These are phyloP conservation scores for Tetragonia tetragonoides DNA, from an alignment of 148 eudicot species.

Conservation along the genomic window DNA sequence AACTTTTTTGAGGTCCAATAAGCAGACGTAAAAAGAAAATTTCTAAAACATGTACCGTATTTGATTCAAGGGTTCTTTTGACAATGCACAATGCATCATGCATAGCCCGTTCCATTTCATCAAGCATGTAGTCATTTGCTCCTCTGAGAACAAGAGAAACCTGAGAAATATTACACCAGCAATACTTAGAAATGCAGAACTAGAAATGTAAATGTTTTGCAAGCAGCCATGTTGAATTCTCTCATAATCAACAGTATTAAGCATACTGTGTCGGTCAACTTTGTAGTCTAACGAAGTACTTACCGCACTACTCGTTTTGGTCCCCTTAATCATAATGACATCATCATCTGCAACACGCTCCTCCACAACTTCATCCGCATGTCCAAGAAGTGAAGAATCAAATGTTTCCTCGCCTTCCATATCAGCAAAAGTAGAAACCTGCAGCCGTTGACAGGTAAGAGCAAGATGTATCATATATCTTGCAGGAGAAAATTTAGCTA, in stretches of 20 bases:
- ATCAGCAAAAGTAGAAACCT: conserved; percentile 98
- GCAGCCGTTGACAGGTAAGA: conserved; percentile 18
- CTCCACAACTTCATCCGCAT: conserved; percentile 95
- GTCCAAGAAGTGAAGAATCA: conserved; percentile 86
- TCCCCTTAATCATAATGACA: conserved; percentile 90
- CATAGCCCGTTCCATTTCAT: conserved; percentile 98
- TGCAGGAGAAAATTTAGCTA: not conserved
- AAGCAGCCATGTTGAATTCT: not conserved
- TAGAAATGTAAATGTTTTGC: not conserved
- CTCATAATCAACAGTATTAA: not conserved
- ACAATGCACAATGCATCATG: conserved; percentile 97
- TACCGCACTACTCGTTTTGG: conserved; percentile 86
- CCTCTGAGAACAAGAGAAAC: conserved; percentile 88
- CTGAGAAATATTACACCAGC: conserved; percentile 34
- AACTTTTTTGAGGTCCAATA: not conserved
- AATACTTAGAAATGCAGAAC: conserved; percentile 11
- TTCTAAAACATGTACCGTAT: conserved; percentile 44
- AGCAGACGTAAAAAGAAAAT: not conserved
- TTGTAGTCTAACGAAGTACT: conserved; percentile 18
- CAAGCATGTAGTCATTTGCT: conserved; percentile 97
- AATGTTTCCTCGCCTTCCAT: conserved; percentile 99
- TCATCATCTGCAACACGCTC: conserved; percentile 98
- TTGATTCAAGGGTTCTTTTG: conserved; percentile 93
- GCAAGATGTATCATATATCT: conserved; percentile 4
- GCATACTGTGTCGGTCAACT: not conserved